phyloP scores from a whole-genome alignment of 2,329 filamentous ascomycete species.

The Cadophora sp. region DNA sequence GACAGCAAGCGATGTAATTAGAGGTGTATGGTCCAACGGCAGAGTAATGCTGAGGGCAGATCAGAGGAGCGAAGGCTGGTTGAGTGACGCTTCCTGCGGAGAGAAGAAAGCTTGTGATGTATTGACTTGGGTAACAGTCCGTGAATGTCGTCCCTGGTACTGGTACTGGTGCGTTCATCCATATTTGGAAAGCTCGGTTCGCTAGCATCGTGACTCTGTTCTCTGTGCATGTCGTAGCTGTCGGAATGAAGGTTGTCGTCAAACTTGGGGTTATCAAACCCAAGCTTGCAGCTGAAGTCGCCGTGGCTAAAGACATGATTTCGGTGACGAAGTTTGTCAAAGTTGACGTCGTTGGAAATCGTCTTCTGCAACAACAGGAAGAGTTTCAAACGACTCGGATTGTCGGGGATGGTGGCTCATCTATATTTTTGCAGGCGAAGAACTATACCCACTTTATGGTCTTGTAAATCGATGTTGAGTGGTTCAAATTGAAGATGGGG shows the following conservation, averaged over 20 bases:
- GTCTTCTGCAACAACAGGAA: background rate
- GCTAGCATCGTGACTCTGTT: constrained; percentile 38
- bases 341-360: background rate
- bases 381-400: background rate
- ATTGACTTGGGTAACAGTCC: constrained; percentile 39
- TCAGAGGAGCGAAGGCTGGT: constrained; percentile 35
- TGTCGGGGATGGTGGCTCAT: background rate
- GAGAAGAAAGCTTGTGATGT: constrained; percentile 31
- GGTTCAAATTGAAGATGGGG: background rate
- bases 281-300: constrained; percentile 2
- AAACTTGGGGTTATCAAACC: constrained; percentile 24
- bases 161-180: constrained; percentile 36
- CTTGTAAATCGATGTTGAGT: background rate
- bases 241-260: constrained; percentile 32
- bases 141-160: constrained; percentile 36
- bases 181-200: constrained; percentile 34
- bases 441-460: background rate
- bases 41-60: constrained; percentile 36
- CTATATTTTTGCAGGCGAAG: background rate
- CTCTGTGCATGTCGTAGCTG: constrained; percentile 34
- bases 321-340: background rate
- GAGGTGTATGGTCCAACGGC: constrained; percentile 35
- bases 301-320: constrained; percentile 7
- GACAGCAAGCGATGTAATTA: constrained; percentile 42
- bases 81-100: constrained; percentile 33